Percentiles rank a stretch among this genome's conserved stretches.
phyloP scores from a whole-genome alignment of 2,329 filamentous ascomycete genomes.

The Calonectria naviculata region DNA sequence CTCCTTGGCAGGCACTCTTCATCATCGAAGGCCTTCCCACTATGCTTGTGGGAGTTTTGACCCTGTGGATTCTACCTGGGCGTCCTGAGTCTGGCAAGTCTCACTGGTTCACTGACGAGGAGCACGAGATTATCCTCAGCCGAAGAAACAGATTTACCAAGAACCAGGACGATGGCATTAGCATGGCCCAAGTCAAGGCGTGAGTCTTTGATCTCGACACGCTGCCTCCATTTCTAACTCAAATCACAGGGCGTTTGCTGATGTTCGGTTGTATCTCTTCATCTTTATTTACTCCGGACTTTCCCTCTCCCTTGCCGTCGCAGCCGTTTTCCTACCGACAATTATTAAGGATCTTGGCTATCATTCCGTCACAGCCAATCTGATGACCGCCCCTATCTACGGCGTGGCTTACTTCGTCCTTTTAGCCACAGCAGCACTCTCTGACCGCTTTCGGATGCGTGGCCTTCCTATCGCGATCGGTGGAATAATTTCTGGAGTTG shows the following conservation, averaged over 20 bases:
- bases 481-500: constrained; percentile 20
- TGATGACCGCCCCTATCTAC: constrained; percentile 28
- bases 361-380: constrained; percentile 26
- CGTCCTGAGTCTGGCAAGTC: constrained; percentile 26
- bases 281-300: constrained; percentile 28
- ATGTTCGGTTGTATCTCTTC: constrained; percentile 26
- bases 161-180: constrained; percentile 27
- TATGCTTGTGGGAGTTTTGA: constrained; percentile 18
- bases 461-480: constrained; percentile 22
- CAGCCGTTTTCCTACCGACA: constrained; percentile 27
- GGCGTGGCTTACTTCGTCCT: constrained; percentile 19
- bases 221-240: background rate
- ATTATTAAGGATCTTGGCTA: constrained; percentile 30
- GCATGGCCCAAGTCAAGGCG: constrained; percentile 23
- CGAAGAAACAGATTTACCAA: constrained; percentile 19
- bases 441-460: constrained; percentile 18
- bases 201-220: background rate
- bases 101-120: constrained; percentile 27
- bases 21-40: constrained; percentile 26
- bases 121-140: constrained; percentile 27
- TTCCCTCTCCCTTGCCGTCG: constrained; percentile 25
- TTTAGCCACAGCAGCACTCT: constrained; percentile 17
- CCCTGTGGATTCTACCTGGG: constrained; percentile 25
- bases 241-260: constrained; percentile 10
- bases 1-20: constrained; percentile 26